phyloP scores from a whole-genome alignment of 2,329 filamentous ascomycete species.

The Elsinoe ampelina region DNA sequence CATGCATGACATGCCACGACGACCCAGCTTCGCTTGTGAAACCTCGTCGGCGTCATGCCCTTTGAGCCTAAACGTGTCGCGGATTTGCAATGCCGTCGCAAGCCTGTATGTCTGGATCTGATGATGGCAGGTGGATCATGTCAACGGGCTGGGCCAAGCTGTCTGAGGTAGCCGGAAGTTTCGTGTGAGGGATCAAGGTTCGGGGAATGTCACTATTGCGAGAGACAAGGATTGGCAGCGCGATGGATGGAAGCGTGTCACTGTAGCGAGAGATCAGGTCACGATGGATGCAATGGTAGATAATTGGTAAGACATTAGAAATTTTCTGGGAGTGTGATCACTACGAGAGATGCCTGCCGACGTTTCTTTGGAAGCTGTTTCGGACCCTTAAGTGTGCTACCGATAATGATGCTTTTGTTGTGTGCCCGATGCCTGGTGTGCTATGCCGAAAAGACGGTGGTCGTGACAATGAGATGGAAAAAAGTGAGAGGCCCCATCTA shows the following conservation, averaged over 20 bases:
- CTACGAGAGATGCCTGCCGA: slow-evolving; percentile 1
- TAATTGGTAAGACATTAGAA: slow-evolving; percentile 1
- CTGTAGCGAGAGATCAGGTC: no score
- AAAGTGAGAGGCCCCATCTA: neutral
- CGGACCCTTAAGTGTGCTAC: neutral
- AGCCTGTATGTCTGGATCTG: neutral
- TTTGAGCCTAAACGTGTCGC: neutral
- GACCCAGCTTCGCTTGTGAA: neutral
- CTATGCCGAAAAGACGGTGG: neutral
- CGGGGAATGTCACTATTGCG: no score
- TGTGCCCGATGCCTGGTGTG: neutral
- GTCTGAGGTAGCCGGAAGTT: no score
- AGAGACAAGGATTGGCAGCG: no score
- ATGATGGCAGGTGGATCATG: neutral
- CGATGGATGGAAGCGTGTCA: no score
- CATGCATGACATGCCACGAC: neutral
- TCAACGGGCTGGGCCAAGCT: no score
- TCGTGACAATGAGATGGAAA: neutral
- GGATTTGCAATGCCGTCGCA: neutral
- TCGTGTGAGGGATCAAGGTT: no score
- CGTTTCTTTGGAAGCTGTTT: neutral
- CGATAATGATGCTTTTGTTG: neutral
- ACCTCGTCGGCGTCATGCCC: neutral
- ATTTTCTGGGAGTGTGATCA: neutral
- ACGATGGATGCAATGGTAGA: neutral